Evolutionary conservation across 768 basidiomycete genomes (phyloP).

Genomic region (Punctularia strigosozonata): DNA sequence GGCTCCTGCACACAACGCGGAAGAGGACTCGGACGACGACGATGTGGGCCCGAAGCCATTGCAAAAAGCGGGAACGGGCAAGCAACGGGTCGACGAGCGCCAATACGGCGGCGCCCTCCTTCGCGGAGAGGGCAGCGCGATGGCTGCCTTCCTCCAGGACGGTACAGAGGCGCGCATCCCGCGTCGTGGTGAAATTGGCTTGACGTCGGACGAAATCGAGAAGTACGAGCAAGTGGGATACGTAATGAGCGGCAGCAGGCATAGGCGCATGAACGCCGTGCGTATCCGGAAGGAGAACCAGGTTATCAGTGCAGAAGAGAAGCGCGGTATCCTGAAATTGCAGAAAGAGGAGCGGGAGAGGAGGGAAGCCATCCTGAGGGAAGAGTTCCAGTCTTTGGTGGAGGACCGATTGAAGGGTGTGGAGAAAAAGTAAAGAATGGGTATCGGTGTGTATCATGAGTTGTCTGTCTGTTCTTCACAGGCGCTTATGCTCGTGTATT

Average conservation of each 20-base stretch:
- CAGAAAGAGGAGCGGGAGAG: constrained; percentile 91
- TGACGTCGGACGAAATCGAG: constrained; percentile 81
- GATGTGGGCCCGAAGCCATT: constrained; percentile 78
- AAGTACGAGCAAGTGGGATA: constrained; percentile 84
- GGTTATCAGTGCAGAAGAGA: constrained; percentile 98
- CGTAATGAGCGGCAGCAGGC: constrained; percentile 94
- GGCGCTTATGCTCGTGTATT: too few species aligned
- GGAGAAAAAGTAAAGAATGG: too few species aligned
- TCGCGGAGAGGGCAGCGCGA: constrained; percentile 92
- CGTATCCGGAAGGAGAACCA: constrained; percentile 99
- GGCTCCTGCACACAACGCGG: constrained; percentile 8
- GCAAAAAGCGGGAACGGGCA: constrained; percentile 26
- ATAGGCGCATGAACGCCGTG: constrained; percentile 97
- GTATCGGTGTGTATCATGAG: too few species aligned
- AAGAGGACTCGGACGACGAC: constrained; percentile 29
- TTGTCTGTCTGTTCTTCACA: too few species aligned
- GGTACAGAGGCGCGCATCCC: constrained; percentile 78
- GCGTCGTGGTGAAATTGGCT: constrained; percentile 95
- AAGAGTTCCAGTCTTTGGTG: constrained; percentile 82
- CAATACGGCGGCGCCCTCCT: constrained; percentile 84
- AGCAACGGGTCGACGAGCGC: constrained; percentile 58
- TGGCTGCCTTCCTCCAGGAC: constrained; percentile 94
- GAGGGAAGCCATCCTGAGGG: constrained; percentile 79
- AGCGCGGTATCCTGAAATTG: constrained; percentile 87
- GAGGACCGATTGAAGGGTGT: constrained; percentile 57